Evolutionary conservation across 2,329 filamentous ascomycete species (phyloP).

Genomic region (Myriosclerotinia curreyana): DNA sequence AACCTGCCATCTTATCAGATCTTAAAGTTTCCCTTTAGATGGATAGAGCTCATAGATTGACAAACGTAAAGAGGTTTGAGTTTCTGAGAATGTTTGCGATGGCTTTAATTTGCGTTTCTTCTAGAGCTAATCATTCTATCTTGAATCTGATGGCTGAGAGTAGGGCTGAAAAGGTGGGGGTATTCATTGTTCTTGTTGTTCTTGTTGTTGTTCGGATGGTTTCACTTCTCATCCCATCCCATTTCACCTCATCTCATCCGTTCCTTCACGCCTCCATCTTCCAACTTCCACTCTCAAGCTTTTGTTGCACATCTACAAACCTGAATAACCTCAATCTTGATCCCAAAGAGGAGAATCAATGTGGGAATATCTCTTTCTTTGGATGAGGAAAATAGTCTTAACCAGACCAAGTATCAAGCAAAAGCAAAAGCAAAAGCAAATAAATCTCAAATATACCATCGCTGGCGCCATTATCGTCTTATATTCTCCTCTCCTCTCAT

Average conservation of each 20-base stretch:
- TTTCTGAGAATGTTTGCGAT: too few relatives aligned
- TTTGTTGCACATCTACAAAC: constrained; percentile 2
- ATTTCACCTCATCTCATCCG: not conserved
- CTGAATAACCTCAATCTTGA: not conserved
- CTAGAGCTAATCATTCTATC: too few relatives aligned
- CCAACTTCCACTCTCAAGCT: too few relatives aligned
- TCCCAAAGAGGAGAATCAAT: not conserved
- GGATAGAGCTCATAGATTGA: too few relatives aligned
- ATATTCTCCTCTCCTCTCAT: too few relatives aligned
- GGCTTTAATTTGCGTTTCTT: too few relatives aligned
- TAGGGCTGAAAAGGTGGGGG: not conserved
- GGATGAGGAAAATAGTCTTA: not conserved
- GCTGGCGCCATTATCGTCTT: not conserved
- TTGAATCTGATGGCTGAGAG: too few relatives aligned
- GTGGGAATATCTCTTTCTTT: not conserved
- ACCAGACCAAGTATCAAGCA: not conserved
- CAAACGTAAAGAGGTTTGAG: too few relatives aligned
- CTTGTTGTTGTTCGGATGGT: too few relatives aligned
- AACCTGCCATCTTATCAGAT: too few relatives aligned
- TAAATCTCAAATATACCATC: not conserved
- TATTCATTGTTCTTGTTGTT: not conserved
- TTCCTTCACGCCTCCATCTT: not conserved
- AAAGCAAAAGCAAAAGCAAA: too few relatives aligned
- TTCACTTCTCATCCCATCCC: not conserved
- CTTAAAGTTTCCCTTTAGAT: too few relatives aligned